These are phyloP conservation scores for Candida mesenterica DNA, from an alignment of 1,139 yeast genomes.

Conservation along the genomic window DNA sequence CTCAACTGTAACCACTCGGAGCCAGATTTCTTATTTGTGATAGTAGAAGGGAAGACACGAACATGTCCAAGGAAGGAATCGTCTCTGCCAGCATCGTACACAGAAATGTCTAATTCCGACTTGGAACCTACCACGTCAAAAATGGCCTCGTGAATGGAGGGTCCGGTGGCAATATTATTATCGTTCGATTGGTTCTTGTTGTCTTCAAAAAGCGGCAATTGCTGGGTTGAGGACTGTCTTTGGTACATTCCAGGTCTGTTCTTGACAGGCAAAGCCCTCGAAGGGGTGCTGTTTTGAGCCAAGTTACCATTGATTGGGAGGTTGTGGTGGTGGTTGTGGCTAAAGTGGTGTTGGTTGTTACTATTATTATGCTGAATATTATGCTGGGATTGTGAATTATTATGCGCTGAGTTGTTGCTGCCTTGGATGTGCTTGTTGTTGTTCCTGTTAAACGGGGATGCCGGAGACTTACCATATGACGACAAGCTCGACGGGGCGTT, in stretches of 20 bases:
- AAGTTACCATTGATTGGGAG: constrained; percentile 14
- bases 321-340: constrained; percentile 12
- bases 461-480: constrained; percentile 48
- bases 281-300: constrained; percentile 12
- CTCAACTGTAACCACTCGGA: constrained; percentile 74
- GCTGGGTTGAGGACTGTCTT: constrained; percentile 66
- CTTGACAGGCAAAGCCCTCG: constrained; percentile 17
- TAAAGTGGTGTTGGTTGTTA: constrained; percentile 12
- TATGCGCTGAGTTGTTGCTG: constrained; percentile 15
- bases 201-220: constrained; percentile 33
- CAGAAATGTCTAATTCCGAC: constrained; percentile 80
- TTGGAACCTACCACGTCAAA: constrained; percentile 87
- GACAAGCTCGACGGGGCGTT: constrained; percentile 58
- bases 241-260: constrained; percentile 51
- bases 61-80: constrained; percentile 88
- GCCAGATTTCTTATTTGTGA: constrained; percentile 29
- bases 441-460: constrained; percentile 12
- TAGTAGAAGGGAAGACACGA: constrained; percentile 65
- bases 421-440: too few relatives aligned
- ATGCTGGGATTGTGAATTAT: constrained; percentile 4
- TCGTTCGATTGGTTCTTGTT: background rate
- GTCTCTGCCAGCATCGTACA: constrained; percentile 79
- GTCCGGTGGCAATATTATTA: constrained; percentile 11
- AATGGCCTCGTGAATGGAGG: constrained; percentile 82
- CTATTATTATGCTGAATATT: constrained; percentile 9